phyloP scores from a whole-genome alignment of 2,329 filamentous ascomycete genomes.

The Fusarium sp. region DNA sequence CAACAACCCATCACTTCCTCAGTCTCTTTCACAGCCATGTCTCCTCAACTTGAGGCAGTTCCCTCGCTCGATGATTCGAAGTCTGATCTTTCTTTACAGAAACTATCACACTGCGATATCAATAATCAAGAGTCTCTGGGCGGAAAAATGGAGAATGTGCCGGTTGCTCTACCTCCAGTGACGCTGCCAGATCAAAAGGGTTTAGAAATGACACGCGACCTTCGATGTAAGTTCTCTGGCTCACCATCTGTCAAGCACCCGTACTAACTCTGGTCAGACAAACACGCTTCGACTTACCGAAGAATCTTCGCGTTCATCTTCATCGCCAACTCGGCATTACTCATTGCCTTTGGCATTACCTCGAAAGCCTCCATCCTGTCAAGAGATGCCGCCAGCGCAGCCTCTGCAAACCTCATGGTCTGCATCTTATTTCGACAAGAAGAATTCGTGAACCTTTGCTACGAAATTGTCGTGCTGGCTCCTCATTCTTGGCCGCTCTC shows the following conservation, averaged over 20 bases:
- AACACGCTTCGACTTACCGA: background rate
- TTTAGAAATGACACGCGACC: background rate
- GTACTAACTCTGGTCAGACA: background rate
- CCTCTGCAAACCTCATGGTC: conserved; percentile 18
- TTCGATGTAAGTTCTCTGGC: background rate
- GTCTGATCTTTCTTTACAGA: background rate
- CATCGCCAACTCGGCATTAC: background rate
- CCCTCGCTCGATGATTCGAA: no score
- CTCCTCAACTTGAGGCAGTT: background rate
- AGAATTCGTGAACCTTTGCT: conserved; percentile 13
- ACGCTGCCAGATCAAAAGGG: background rate
- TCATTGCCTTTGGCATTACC: background rate
- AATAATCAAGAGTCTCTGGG: accelerated
- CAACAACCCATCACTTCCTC: background rate
- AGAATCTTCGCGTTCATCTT: conserved; percentile 3
- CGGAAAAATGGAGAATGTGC: background rate
- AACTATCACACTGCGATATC: background rate
- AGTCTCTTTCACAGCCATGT: background rate
- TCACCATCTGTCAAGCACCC: accelerated
- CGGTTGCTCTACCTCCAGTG: background rate
- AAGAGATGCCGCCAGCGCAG: conserved; percentile 9
- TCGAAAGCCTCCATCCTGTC: background rate
- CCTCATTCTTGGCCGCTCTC: conserved; percentile 6
- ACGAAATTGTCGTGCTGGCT: conserved; percentile 6
- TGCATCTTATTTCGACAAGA: conserved; percentile 14